Conservation (phyloP, 2,329 filamentous ascomycete genomes). For the Biscogniauxia mediterranea region DNA sequence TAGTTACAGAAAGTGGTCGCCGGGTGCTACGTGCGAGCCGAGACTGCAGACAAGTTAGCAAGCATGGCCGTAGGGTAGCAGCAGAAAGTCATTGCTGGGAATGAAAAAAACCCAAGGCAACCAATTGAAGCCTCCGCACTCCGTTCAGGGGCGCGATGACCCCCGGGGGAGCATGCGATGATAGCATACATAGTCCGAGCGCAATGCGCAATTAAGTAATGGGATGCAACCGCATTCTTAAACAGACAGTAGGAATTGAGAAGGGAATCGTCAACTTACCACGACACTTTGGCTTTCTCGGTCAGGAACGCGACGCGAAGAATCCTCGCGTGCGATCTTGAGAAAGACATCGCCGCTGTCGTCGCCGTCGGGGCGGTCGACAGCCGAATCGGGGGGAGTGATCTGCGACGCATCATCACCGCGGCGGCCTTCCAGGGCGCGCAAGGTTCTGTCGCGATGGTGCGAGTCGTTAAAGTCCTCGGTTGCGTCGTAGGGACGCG, state of each 20-base stretch:
- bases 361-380: conserved; percentile 42
- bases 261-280: conserved; percentile 41
- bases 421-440: conserved; percentile 48
- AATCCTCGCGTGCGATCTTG: conserved; percentile 55
- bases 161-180: neutral
- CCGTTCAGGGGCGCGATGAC: neutral
- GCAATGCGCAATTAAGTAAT: conserved; percentile 2
- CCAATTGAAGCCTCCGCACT: neutral
- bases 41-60: conserved; percentile 39
- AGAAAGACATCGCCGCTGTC: conserved; percentile 60
- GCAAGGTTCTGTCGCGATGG: conserved; percentile 49
- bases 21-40: conserved; percentile 48
- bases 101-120: neutral
- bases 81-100: neutral
- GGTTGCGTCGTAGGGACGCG: conserved; percentile 43
- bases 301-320: conserved; percentile 37
- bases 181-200: neutral
- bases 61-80: neutral
- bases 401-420: conserved; percentile 38
- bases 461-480: conserved; percentile 43
- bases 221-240: conserved; percentile 2
- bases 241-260: conserved; percentile 13
- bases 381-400: conserved; percentile 42
- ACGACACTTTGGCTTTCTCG: conserved; percentile 41
- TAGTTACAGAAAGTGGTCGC: conserved; percentile 52